These are phyloP conservation scores for Sporothrix brasiliensis DNA, from an alignment of 2,329 filamentous ascomycete species.

Conservation along the genomic window DNA sequence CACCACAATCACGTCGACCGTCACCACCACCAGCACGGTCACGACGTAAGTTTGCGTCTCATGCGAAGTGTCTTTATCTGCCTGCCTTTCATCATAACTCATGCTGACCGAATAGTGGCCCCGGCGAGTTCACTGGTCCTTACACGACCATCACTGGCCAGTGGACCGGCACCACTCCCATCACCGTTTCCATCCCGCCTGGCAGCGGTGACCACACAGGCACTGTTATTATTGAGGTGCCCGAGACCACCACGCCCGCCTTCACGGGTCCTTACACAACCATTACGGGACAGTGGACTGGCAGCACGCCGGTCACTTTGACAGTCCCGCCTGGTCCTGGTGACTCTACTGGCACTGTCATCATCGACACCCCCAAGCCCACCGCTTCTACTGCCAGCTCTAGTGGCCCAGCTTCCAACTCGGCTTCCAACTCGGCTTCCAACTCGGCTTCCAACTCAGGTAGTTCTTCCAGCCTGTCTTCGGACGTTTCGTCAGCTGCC, in stretches of 20 bases:
- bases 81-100: not conserved
- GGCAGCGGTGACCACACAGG: slow-evolving; percentile 28
- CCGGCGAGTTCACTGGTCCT: slow-evolving; percentile 33
- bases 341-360: slow-evolving; percentile 32
- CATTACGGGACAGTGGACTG: slow-evolving; percentile 31
- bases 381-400: not conserved
- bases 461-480: slow-evolving; percentile 3
- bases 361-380: slow-evolving; percentile 28
- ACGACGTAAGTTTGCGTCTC: slow-evolving; percentile 29
- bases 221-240: slow-evolving; percentile 34
- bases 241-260: not conserved
- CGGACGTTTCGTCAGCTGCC: too few relatives aligned
- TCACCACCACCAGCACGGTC: slow-evolving; percentile 31
- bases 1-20: slow-evolving; percentile 31
- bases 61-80: too few relatives aligned
- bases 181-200: slow-evolving; percentile 34
- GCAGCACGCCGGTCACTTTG: slow-evolving; percentile 26
- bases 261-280: slow-evolving; percentile 33
- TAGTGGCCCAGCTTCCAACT: not conserved
- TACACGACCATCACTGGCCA: slow-evolving; percentile 36
- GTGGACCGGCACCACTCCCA: slow-evolving; percentile 31
- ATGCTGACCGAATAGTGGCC: slow-evolving; percentile 2
- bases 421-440: not conserved
- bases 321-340: slow-evolving; percentile 31
- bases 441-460: not conserved